Evolutionary conservation across 805 yeast genomes (phyloP), one percentile per base, ranked within the genome.

Genomic region (Wickerhamiella kurtzmanii): DNA sequence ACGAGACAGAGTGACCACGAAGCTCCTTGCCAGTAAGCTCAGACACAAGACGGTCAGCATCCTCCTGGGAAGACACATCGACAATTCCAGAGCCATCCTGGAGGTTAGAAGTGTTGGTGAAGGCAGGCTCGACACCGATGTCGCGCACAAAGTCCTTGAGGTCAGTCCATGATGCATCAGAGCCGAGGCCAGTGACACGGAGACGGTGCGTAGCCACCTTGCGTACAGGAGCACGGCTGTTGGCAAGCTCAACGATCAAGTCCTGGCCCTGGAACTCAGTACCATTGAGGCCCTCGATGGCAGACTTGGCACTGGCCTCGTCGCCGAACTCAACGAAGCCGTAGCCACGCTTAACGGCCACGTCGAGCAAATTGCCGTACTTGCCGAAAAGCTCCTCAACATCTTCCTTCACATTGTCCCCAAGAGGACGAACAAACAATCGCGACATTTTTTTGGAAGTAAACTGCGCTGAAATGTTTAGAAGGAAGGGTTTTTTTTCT

Each of bases 11-110:
- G 45, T 75, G 63, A 55, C 87, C 95, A 62, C 76, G 75, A 71
- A 76, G 79, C 51, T 80, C 89, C 51, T 77, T 70, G 55, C 51
- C 95, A 61, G 86, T 87, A 56, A 92, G 69, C 48, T 75, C 74
- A 45, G 75, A 75, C 18, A 92, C 89, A n/a, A 89, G 95, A 59
- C 78, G 66, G 9, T 88, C 79, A 9, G 97, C 87, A 61, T 92
- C 98, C 49, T 84, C 95, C 19, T 94, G 78, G 32, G 89, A 80
- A 36, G 94, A 82, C 63, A 92, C 92, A 64, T 92, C 94, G 3
- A 97, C 97, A 70, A 92, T 52, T 47, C 66, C 71, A 39, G 60
- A 56, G 39, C 66, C 65, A 42, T 63, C 69, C 6, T 64, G 57
- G 43, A 44, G 48, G n/a, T 63, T 59, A 5, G 64, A 56, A 21